Base-by-base conservation (phyloP, 2,329 filamentous ascomycete species). In the Sclerotiophoma versabilis region DNA sequence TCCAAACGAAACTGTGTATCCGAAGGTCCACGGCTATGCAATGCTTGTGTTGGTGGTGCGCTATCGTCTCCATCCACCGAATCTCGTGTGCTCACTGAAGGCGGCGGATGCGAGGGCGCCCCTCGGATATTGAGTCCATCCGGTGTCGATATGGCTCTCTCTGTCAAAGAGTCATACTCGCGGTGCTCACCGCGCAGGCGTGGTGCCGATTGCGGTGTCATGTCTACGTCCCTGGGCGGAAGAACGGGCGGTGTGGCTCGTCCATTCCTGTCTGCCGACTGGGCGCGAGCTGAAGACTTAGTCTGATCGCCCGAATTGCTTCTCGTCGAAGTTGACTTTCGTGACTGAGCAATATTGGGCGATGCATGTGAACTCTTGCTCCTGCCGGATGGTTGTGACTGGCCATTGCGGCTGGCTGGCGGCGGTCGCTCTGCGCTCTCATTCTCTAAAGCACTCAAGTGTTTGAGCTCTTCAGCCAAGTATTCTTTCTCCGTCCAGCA, bases 401-500 rank as follows among this genome's bases (percentile, higher is more conserved):
- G 66, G 14, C 69, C 70, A 23, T 72, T 72, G 12, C 63, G 65
- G 23, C 61, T 58, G 12, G 70, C 57, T 15, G 55, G 56, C 9
- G 62, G 59, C 51, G 63, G 45, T 20, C n/a, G 45, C 45, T 49
- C 51, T 22, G 33, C 25, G 41, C 39, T 49, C 23, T 64, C 60
- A 19, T 36, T 41, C 43, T 69, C 63, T 22, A 64, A 36, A 32
- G 63, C 50, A 43, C 68, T 63, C 36, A 74, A 34, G 33, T 69
- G 69, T 39, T 63, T 63, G 52, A 75, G 58, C 61, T 75, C 72
- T 30, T 72, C 70, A 9, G 59, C 56, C 27, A 75, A 53, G 69
- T 84, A 93, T 62, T 86, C 87, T 59, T 91, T 87, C 75, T 98
- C 93, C 11, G 90, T 96, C 80, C 88, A 92, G 79, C 93, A 98